Evolutionary conservation across 352 stramenopile genomes (phyloP), one percentile per base, ranked within the genome.

Genomic region (Phytophthora chlamydospora): DNA sequence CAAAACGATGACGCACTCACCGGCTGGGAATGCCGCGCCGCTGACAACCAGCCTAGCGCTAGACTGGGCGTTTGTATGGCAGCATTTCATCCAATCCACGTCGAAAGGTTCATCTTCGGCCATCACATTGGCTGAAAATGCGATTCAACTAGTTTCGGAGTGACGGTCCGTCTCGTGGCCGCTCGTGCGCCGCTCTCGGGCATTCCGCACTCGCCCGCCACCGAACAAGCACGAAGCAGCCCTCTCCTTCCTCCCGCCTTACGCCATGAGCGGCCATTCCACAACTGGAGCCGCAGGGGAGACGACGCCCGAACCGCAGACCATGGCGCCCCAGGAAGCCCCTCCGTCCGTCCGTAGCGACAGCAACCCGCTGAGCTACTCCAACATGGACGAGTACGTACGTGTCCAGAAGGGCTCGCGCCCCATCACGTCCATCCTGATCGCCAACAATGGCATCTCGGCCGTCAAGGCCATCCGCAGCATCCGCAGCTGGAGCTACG

Each of bases 371-470:
- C 67, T 76, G 29, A 80, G 56, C n/a, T 99, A 98, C 59, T 42
- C 74, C 29, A 96, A 79, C 71, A 93, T 99, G 27, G 77, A 93
- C 13, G 81, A 97, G 41, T 99, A 98, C 66, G 92, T 99, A 40
- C 71, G 80, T 56, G 81, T 95, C 52, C 81, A 97, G 45, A 84
- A 96, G 41, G 97, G 97, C 57, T 74, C 73, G 52, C 89, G 90
- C 45, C 76, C 96, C 27, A 98, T 99, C 75, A 90, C 87, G 65
- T 98, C 97, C 67, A 88, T 99, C 38, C 81, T 99, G 13, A 99
- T 99, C 76, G 97, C 98, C 34, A 99, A 99, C 85, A 99, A 99
- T 83, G 98, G 98, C 52, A 99, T 99, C 58, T 98, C 94, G 40
- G 98, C 97, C 11, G 97, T 99, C 47, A 99, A 99, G 78, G 93